Evolutionary conservation across 768 basidiomycete species (phyloP), one percentile per base, ranked within the genome.

Genomic region (Mycena floridula): DNA sequence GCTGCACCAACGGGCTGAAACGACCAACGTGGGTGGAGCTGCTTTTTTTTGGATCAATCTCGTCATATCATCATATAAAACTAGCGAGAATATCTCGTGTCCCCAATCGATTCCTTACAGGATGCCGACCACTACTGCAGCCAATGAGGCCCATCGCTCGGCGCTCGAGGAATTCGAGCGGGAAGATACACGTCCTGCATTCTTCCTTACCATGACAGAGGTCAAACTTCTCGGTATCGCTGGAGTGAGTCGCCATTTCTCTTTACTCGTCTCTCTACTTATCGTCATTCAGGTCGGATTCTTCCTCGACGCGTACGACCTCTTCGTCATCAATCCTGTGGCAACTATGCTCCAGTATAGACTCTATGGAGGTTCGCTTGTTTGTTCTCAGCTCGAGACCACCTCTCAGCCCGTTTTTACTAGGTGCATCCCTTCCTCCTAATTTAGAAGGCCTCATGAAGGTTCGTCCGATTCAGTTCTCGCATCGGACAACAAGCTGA

Each of bases 301-400:
- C 9, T 16, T 40, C 35, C 15, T 12, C 38, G 18, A 48, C 81
- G 82, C 82, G 4, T 85, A 85, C 50, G 82, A 85, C 55, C 63
- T 85, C 5, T 85, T 84, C 62, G 74, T 83, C 49, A 82, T 85
- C 58, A 83, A 83, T 58, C 81, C 81, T 37, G 81, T 83, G 13
- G 61, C 81, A 5, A 81, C 78, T 4, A 82, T 82, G 79, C 62
- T 85, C 24, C 79, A 82, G 58, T 82, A 75, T 51, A 72, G 80
- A 24, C 66, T 83, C 15, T 85, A 81, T 53, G 69, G 61, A 37
- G 79, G 79, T n/a, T n/a, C n/a, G n/a, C n/a, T n/a, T n/a, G n/a
- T n/a, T n/a, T n/a, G n/a, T n/a, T n/a, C n/a, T n/a, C n/a, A n/a
- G n/a, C n/a, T n/a, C n/a, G n/a, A n/a, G n/a, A n/a, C n/a, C n/a